Base-by-base conservation (phyloP, 2,329 filamentous ascomycete species). In the Diplodia sapinea region DNA sequence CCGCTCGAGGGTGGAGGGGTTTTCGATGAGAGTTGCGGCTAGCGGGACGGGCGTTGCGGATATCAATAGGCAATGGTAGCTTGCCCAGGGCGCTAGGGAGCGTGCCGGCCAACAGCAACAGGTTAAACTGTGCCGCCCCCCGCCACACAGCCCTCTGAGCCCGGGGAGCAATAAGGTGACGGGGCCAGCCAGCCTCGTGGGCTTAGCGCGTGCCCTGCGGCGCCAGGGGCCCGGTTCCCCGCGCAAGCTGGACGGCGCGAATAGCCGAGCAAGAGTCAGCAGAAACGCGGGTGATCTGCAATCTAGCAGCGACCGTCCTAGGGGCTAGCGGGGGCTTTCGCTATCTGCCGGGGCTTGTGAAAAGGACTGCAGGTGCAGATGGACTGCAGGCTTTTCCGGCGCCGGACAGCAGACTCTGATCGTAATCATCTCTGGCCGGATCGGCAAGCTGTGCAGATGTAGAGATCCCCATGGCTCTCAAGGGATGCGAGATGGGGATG, bases 241-340 rank as follows among this genome's bases (percentile, higher is more conserved):
- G 56, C 56, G 40, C 12, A 59, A 59, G 56, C 20, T 29, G 56
- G 31, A 29, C 12, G 38, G 20, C 17, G 17, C 38, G 38, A 49
- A 59, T 59, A 59, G 38, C 56, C 56, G 56, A 59, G 56, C 56
- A 59, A 23, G 38, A 59, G 40, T 23, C 40, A 33, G 54, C 20
- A 12, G 36, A 31, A n/a, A 23, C 20, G 26, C 56, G 56, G 56
- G 38, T 59, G 56, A 59, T 59, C 56, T 59, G 15, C 56, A 59
- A 47, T 47, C 56, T 47, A 26, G 36, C 56, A 59, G 56, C 20
- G 31, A 26, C 26, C 3, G 8, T 4, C 26, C 8, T 29, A 29
- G 20, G 20, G 50, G 26, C 26, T 33, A 5, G 15, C 51, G 51
- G 51, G 12, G n/a, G 31, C 33, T 4, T 13, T 56, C 38, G 56